Evolutionary conservation across 805 yeast species (phyloP), one percentile per base, ranked within the genome.

Genomic region (Priceomyces fermenticarens): DNA sequence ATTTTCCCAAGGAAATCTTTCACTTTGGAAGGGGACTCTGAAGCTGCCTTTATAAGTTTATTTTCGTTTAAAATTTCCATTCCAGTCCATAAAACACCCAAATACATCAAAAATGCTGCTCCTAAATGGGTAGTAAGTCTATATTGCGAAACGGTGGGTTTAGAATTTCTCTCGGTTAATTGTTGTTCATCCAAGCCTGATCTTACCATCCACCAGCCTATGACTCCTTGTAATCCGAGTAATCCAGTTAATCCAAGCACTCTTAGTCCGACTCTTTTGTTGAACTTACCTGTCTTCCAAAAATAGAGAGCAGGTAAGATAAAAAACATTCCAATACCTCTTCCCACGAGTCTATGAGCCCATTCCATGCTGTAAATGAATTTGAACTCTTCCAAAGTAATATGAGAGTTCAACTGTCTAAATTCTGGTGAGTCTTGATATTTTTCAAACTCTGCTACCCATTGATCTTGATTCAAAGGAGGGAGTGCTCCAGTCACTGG

Each of bases 131-230:
- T 83, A 2, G 98, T 89, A 39, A 93, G 72, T 62, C 99, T 78
- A 59, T 93, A 93, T 57, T 88, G 98, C 4, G 97, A 87, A 2
- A 93, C 99, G 0, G 99, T 88, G n/a, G 99, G 99, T 58, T 91
- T 95, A 0, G 96, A 81, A 35, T 78, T 85, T 59, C 96, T 77
- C 49, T 84, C 89, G 15, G 75, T 77, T 36, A 93, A 69, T 55
- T 84, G 84, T 33, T 83, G 75, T 55, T 84, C 85, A 58, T 89
- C 95, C 41, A 93, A 73, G 25, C 99, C 99, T 8, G 97, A 88
- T 54, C 86, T 81, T 39, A 93, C 99, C 99, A 93, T 93, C 99
- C 99, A 93, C 99, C 99, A 93, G 26, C 99, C 99, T 50, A 93
- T 84, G 39, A 83, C 85, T 39, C 99, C 99, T 70, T 93, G 99